These are phyloP conservation scores for Neurospora intermedia DNA, from an alignment of 495 filamentous ascomycete species.

Conservation along the genomic window DNA sequence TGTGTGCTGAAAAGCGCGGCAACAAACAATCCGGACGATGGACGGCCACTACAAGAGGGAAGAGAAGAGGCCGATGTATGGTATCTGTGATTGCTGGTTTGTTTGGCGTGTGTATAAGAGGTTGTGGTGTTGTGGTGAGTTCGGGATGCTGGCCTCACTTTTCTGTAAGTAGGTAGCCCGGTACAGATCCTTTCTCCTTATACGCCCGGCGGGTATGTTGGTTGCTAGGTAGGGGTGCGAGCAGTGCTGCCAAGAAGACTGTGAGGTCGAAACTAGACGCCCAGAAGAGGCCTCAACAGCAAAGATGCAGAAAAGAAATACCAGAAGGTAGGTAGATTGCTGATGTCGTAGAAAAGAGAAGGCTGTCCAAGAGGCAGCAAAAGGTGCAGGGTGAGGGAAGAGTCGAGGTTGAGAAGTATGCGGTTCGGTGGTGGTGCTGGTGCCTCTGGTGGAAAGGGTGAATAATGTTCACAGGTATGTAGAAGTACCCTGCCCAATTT, in stretches of 20 bases:
- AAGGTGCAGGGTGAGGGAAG: neutral
- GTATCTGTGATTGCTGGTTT: neutral
- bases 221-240: neutral
- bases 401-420: neutral
- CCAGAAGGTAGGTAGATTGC: neutral
- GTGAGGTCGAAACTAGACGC: neutral
- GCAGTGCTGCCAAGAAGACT: neutral
- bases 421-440: neutral
- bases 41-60: neutral
- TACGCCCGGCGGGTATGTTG: neutral
- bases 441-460: neutral
- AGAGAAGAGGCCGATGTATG: neutral
- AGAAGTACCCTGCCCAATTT: neutral
- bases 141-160: neutral
- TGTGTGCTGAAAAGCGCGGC: neutral
- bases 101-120: neutral
- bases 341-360: neutral
- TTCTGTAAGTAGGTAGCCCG: neutral
- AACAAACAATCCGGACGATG: neutral
- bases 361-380: neutral
- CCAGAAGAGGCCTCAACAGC: neutral
- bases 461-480: neutral
- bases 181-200: neutral
- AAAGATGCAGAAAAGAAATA: neutral
- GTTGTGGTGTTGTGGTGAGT: neutral